Conservation (phyloP, 164 flowering plant genomes). For the Platanus orientalis region DNA sequence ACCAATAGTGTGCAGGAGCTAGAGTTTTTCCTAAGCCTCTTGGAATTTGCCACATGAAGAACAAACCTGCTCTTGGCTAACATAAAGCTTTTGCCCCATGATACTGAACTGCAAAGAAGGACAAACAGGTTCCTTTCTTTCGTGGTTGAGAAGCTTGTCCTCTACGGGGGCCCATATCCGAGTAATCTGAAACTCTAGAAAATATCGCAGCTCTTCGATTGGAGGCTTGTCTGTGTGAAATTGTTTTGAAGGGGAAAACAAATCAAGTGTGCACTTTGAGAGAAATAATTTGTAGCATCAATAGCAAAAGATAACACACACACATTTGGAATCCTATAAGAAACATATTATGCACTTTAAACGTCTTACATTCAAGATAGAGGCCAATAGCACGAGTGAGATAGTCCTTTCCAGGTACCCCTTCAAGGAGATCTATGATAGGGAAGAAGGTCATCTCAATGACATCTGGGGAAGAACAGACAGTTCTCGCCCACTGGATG, state of each 20-base stretch:
- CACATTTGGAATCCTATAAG: neutral
- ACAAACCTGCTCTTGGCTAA: slow-evolving; percentile 78
- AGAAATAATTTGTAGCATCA: neutral
- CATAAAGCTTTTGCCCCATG: slow-evolving; percentile 85
- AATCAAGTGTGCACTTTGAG: too few relatives aligned
- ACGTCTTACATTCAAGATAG: slow-evolving; percentile 66
- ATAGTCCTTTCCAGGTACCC: slow-evolving; percentile 51
- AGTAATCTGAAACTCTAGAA: slow-evolving; percentile 80
- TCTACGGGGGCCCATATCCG: slow-evolving; percentile 73
- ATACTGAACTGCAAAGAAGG: slow-evolving; percentile 79
- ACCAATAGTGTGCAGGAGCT: neutral
- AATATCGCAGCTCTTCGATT: slow-evolving; percentile 73
- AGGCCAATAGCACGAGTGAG: slow-evolving; percentile 58
- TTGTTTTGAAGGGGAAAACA: slow-evolving; percentile 1
- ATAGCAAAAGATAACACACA: neutral
- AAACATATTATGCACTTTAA: neutral
- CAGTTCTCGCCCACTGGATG: slow-evolving; percentile 57
- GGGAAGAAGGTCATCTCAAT: slow-evolving; percentile 73
- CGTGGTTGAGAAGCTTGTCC: slow-evolving; percentile 51
- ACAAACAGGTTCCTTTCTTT: slow-evolving; percentile 82
- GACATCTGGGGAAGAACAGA: slow-evolving; percentile 64
- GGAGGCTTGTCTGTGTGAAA: slow-evolving; percentile 73
- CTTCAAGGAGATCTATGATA: slow-evolving; percentile 60
- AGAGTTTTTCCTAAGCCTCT: neutral
- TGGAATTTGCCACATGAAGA: neutral